Percentiles rank a stretch among this genome's conserved stretches.
phyloP scores from a whole-genome alignment of 2,329 filamentous ascomycete genomes.

The Sporothrix pallida region DNA sequence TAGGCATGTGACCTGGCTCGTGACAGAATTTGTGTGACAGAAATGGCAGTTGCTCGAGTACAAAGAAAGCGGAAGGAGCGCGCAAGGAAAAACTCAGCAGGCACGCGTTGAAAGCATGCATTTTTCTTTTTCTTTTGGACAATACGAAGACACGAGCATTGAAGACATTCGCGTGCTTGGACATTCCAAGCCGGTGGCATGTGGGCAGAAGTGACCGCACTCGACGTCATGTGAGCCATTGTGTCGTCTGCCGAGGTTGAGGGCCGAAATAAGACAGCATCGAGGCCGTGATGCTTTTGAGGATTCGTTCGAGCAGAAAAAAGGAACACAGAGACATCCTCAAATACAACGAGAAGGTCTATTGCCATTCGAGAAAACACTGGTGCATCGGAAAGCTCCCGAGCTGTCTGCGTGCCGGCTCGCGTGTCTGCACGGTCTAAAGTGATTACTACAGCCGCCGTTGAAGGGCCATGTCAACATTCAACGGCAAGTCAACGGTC shows the following conservation, averaged over 20 bases:
- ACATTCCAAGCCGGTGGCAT: slow-evolving; percentile 1
- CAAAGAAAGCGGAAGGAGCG: background rate
- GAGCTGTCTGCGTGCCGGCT: background rate
- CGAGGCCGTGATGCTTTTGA: too few relatives aligned
- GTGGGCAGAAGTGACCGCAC: background rate
- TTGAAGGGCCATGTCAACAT: background rate
- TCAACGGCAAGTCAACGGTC: background rate
- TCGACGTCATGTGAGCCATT: background rate
- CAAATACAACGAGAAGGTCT: too few relatives aligned
- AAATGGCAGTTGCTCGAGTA: background rate
- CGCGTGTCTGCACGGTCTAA: background rate
- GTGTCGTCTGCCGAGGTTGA: background rate
- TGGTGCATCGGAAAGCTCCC: background rate
- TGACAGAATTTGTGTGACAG: background rate
- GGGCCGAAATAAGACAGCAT: too few relatives aligned
- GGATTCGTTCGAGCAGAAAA: too few relatives aligned
- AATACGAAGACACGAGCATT: background rate
- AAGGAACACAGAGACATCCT: too few relatives aligned
- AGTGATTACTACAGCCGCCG: slow-evolving; percentile 2
- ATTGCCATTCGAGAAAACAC: too few relatives aligned
- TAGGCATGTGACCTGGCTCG: slow-evolving; percentile 19
- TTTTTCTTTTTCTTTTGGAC: too few relatives aligned
- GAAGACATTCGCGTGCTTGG: background rate
- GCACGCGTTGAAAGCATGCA: background rate
- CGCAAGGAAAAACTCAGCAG: background rate